Conservation (phyloP, 306 rosid genomes). For the Comarum palustre region DNA sequence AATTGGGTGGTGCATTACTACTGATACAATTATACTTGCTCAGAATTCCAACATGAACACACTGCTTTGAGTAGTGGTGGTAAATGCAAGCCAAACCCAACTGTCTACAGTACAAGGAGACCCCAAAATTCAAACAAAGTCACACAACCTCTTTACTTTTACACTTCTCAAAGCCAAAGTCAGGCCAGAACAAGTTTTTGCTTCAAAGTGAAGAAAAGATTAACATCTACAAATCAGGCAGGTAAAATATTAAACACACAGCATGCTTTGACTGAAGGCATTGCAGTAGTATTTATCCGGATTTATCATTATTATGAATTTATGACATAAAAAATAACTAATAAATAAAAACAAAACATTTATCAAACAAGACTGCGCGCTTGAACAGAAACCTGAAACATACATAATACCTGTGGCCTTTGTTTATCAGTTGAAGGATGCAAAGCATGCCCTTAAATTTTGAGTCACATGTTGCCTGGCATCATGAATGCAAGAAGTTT, state of each 20-base stretch:
- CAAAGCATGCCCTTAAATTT: slow-evolving; percentile 9
- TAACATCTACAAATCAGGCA: not conserved
- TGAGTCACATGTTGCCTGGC: slow-evolving; percentile 21
- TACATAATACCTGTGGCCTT: slow-evolving; percentile 15
- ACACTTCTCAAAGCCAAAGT: not conserved
- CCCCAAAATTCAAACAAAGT: not conserved
- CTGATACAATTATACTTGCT: too few relatives aligned
- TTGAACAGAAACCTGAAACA: not conserved
- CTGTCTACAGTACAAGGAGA: not conserved
- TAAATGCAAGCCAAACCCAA: slow-evolving; percentile 4
- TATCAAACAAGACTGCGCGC: not conserved
- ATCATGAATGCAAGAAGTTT: slow-evolving; percentile 3
- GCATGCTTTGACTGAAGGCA: not conserved
- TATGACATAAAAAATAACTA: not conserved
- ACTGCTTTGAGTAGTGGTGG: not conserved
- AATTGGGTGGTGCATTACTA: not conserved
- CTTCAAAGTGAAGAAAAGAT: not conserved
- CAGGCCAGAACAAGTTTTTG: not conserved
- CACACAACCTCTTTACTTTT: not conserved
- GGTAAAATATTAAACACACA: not conserved
- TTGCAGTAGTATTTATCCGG: not conserved
- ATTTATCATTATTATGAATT: not conserved
- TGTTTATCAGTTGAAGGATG: slow-evolving; percentile 11
- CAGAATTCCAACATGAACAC: not conserved
- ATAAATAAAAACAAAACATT: not conserved